A percentile compares a stretch with the other conserved stretches of the same genome.
These are phyloP conservation scores for Sphagnum contortum DNA, from an alignment of 225 moss, liverwort and hornwort genomes.

Conservation along the genomic window DNA sequence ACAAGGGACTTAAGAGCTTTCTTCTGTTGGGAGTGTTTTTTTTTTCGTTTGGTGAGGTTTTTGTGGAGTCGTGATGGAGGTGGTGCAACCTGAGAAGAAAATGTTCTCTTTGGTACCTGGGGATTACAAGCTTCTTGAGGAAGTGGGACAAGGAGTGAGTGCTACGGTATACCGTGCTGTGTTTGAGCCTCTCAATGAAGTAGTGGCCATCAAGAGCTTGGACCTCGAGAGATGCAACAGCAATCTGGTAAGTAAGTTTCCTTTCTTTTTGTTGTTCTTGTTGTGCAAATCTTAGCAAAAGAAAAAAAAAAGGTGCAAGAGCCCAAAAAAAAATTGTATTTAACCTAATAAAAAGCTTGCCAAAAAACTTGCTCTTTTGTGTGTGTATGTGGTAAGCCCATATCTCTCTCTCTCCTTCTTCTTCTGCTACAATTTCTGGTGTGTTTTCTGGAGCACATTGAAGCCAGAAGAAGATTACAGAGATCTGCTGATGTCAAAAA, in stretches of 20 bases:
- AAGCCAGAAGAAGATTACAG: too few species aligned
- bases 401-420: too few species aligned
- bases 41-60: too few species aligned
- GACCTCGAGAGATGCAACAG: conserved; percentile 98
- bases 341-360: neutral
- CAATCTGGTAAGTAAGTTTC: conserved; percentile 49
- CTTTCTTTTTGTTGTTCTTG: neutral
- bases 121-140: conserved; percentile 80
- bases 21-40: too few species aligned
- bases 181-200: conserved; percentile 65
- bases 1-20: too few species aligned
- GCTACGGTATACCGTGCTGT: conserved; percentile 85
- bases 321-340: neutral
- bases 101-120: conserved; percentile 55
- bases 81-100: conserved; percentile 34
- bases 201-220: conserved; percentile 94
- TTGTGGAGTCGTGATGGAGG: conserved; percentile 2
- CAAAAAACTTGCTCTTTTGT: too few species aligned
- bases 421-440: too few species aligned
- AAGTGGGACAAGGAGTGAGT: conserved; percentile 97
- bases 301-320: neutral
- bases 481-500: too few species aligned
- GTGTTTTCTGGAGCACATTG: too few species aligned
- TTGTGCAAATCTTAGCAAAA: conserved; percentile 4
- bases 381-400: too few species aligned